A percentile compares a stretch with the other conserved stretches of the same genome.
Evolutionary conservation across 2,329 filamentous ascomycete species (phyloP).

Genomic region (Claviceps arundinis): DNA sequence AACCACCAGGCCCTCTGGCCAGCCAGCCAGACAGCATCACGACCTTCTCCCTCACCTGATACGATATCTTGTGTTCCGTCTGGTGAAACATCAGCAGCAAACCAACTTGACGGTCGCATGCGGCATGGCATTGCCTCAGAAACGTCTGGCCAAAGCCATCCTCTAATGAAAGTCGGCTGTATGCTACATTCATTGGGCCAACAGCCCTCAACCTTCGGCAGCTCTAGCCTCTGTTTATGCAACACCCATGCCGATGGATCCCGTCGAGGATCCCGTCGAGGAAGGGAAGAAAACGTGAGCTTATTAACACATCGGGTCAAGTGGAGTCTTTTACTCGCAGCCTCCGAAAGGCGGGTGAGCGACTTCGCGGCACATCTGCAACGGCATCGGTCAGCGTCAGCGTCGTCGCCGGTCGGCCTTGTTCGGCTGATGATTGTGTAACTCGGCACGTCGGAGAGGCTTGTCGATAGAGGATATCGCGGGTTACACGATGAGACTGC

Average conservation of each 20-base stretch:
- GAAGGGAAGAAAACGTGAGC: too few species aligned
- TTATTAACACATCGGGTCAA: not conserved
- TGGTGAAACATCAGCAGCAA: not conserved
- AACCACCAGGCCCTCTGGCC: not conserved
- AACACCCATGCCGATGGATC: not conserved
- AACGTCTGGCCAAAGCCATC: not conserved
- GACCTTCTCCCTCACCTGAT: not conserved
- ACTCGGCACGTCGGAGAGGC: not conserved
- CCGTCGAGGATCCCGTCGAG: not conserved
- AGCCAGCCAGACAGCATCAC: not conserved
- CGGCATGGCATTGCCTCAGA: not conserved
- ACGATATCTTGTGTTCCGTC: not conserved
- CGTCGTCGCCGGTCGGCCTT: not conserved
- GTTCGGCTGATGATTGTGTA: not conserved
- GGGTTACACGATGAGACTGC: not conserved
- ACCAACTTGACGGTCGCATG: not conserved
- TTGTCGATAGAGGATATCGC: not conserved
- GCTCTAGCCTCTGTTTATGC: not conserved
- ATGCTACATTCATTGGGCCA: not conserved
- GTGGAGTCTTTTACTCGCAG: not conserved
- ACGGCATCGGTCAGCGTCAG: not conserved
- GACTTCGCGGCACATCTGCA: not conserved
- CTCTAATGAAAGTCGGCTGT: not conserved
- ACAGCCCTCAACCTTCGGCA: not conserved
- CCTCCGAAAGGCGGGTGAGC: not conserved